A percentile compares a stretch with the other conserved stretches of the same genome.
Conservation (phyloP, 1,284 basidiomycete species). For the Golubevia pallescens region DNA sequence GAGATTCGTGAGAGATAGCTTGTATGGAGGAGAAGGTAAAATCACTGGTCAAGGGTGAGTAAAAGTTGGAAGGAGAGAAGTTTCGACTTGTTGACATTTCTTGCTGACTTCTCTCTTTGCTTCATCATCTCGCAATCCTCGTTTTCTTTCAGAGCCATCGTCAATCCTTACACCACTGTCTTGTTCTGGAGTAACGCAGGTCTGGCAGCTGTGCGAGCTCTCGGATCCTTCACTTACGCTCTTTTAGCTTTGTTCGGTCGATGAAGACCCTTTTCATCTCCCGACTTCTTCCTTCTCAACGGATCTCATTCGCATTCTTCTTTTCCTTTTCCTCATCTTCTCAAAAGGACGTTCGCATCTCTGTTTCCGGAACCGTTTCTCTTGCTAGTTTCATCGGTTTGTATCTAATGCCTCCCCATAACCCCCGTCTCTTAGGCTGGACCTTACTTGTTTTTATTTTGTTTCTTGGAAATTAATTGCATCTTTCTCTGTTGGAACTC, state of each 20-base stretch:
- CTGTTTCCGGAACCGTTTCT: too few relatives aligned
- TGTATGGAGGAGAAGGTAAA: neutral
- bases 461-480: too few relatives aligned
- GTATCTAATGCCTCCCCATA: too few relatives aligned
- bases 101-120: neutral
- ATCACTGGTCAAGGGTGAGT: neutral
- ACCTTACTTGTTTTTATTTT: too few relatives aligned
- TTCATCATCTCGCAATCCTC: neutral
- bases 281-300: too few relatives aligned
- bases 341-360: too few relatives aligned
- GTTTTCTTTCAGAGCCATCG: neutral
- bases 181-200: slow-evolving; percentile 4
- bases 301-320: too few relatives aligned
- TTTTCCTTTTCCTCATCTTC: too few relatives aligned
- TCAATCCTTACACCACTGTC: neutral
- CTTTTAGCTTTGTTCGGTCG: neutral
- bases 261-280: neutral
- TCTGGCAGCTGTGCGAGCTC: neutral
- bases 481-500: too few relatives aligned
- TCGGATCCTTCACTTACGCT: neutral
- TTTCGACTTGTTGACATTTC: neutral
- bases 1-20: slow-evolving; percentile 9
- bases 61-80: neutral
- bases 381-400: too few relatives aligned
- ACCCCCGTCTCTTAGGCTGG: too few relatives aligned